Base-by-base conservation (phyloP, 2,329 filamentous ascomycete genomes). In the Gnomoniopsis smithogilvyi region DNA sequence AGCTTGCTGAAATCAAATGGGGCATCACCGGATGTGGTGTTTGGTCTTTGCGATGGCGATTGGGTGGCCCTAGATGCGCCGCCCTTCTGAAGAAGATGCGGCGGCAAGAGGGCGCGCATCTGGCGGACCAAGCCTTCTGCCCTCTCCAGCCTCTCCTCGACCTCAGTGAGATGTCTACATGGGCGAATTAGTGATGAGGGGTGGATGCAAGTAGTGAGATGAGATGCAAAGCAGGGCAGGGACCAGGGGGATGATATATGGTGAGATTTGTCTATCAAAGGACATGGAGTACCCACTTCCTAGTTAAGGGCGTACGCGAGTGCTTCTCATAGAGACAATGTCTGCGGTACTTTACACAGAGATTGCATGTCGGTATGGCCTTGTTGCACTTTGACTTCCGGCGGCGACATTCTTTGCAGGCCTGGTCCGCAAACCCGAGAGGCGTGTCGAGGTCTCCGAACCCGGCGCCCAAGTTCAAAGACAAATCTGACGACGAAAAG, bases 251-350 rank as follows among this genome's bases (percentile, higher is more conserved):
- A 10, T 36, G 51, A 41, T 15, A 41, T n/a, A n/a, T 19, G 38
- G 19, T 45, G 33, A 11, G 15, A 41, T 14, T n/a, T 34, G 51
- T 24, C 21, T 19, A 34, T 38, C 17, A 47, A n/a, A 48, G 17
- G 26, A 30, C 22, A 38, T n/a, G 26, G 14, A 11, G 51, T 46
- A 57, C 72, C 46, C 72, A 74, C 70, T 74, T 79, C 47, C 78
- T 70, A 6, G 78, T 81, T 60, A 80, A 67, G 6, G 78, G 78
- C 14, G 78, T 80, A 48, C 74, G 71, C n/a, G 72, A 71, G 53
- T 78, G 74, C 62, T 75, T 78, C 63, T 80, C 78, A 58, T 81
- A 81, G 7, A 79, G 67, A 60, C 78, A 81, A 60, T 77, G 74
- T 15, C 78, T 68, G 46, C 74, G 70, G 63, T 78, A 77, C 58